Percentiles rank a stretch among this genome's conserved stretches.
These are phyloP conservation scores for Ploettnerulaceae sp. DNA, from an alignment of 2,329 filamentous ascomycete species.

Conservation along the genomic window DNA sequence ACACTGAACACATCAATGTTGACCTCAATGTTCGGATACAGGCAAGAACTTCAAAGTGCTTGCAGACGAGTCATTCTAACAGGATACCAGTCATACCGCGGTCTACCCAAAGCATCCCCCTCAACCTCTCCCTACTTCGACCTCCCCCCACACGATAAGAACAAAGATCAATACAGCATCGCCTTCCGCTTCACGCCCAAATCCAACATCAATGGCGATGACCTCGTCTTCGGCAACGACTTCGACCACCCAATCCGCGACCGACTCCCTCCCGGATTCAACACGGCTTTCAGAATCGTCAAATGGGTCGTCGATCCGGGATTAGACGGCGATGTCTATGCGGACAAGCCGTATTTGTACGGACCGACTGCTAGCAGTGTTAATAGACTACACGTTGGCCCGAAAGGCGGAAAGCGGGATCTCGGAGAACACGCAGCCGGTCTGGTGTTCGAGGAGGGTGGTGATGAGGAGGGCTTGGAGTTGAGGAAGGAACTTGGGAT, in stretches of 20 bases:
- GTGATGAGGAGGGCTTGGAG: conserved; percentile 40
- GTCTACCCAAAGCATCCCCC: conserved; percentile 69
- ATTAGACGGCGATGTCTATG: conserved; percentile 83
- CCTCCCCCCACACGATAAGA: conserved; percentile 58
- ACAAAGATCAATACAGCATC: conserved; percentile 79
- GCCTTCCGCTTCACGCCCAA: conserved; percentile 75
- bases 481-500: conserved; percentile 37
- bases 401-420: conserved; percentile 24
- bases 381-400: conserved; percentile 68
- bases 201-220: conserved; percentile 33
- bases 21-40: conserved; percentile 72
- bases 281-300: conserved; percentile 76
- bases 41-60: conserved; percentile 41
- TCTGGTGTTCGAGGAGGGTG: conserved; percentile 34
- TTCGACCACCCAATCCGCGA: conserved; percentile 89
- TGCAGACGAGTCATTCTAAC: too few relatives aligned
- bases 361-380: conserved; percentile 76
- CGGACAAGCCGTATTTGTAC: conserved; percentile 80
- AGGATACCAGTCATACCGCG: conserved; percentile 48
- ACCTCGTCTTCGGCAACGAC: conserved; percentile 91
- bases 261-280: conserved; percentile 79
- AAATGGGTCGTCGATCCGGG: conserved; percentile 90
- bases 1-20: conserved; percentile 57
- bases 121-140: conserved; percentile 73
- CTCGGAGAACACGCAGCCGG: conserved; percentile 34